phyloP scores from a whole-genome alignment of 768 basidiomycete species.

The Panaeolus cyanescens region DNA sequence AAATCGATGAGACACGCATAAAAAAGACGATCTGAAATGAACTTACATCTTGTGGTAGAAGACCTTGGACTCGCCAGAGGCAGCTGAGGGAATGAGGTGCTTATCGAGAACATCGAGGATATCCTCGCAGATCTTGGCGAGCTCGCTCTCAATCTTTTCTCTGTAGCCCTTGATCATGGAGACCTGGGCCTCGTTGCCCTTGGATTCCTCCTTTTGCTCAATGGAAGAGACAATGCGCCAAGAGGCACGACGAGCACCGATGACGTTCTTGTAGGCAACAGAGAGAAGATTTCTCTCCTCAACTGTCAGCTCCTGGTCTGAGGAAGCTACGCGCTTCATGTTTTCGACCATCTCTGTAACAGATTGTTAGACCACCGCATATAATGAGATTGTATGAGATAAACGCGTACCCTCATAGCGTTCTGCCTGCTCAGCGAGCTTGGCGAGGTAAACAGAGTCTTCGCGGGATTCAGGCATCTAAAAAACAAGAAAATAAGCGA shows the following conservation, averaged over 20 bases:
- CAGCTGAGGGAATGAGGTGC: conserved; percentile 96
- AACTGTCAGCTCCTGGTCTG: conserved; percentile 96
- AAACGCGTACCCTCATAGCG: conserved; percentile 85
- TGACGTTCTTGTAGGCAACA: conserved; percentile 99
- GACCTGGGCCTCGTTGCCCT: conserved; percentile 96
- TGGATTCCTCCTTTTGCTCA: conserved; percentile 99
- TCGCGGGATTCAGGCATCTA: conserved; percentile 88
- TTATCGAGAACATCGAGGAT: conserved; percentile 97
- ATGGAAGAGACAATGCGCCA: conserved; percentile 99
- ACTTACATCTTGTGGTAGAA: conserved; percentile 99
- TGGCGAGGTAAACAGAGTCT: conserved; percentile 99
- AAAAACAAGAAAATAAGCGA: conserved; percentile 36
- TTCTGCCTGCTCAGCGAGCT: conserved; percentile 99
- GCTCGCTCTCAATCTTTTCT: conserved; percentile 96
- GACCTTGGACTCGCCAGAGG: conserved; percentile 95
- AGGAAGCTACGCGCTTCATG: conserved; percentile 98
- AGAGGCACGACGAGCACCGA: conserved; percentile 95
- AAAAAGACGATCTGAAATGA: background rate
- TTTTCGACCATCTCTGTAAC: conserved; percentile 93
- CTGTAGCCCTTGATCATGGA: conserved; percentile 97
- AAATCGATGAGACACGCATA: conserved; percentile 16
- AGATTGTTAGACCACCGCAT: conserved; percentile 11
- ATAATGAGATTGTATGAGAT: conserved; percentile 9
- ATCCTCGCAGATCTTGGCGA: conserved; percentile 98
- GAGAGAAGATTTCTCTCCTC: conserved; percentile 98